Evolutionary conservation across 208 protist species (phyloP).

Genomic region (Crithidia acanthocephali): DNA sequence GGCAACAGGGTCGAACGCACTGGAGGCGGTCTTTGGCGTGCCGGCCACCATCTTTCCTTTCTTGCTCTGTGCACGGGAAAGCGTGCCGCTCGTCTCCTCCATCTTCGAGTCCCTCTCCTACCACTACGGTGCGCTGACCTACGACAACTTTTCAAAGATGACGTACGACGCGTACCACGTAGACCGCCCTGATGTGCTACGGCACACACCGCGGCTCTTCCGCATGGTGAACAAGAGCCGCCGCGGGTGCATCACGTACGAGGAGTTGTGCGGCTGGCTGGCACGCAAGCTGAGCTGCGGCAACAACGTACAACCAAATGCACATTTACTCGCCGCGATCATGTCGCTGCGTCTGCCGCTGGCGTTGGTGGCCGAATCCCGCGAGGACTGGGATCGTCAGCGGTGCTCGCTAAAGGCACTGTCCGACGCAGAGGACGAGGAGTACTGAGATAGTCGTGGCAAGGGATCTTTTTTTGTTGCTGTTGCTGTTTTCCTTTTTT

Average conservation of each 20-base stretch:
- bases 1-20: slow-evolving; percentile 62
- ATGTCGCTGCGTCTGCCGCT: slow-evolving; percentile 83
- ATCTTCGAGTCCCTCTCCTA: slow-evolving; percentile 57
- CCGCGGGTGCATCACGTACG: slow-evolving; percentile 77
- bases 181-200: slow-evolving; percentile 67
- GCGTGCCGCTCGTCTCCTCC: slow-evolving; percentile 66
- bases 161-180: slow-evolving; percentile 64
- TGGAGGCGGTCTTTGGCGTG: slow-evolving; percentile 88
- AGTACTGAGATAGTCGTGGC: slow-evolving; percentile 42
- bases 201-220: slow-evolving; percentile 81
- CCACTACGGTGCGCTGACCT: slow-evolving; percentile 68
- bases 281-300: slow-evolving; percentile 83
- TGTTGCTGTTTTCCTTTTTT: too few species aligned
- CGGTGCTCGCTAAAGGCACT: slow-evolving; percentile 60
- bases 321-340: slow-evolving; percentile 66
- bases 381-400: slow-evolving; percentile 56
- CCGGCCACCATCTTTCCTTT: slow-evolving; percentile 89
- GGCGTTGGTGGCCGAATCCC: slow-evolving; percentile 59
- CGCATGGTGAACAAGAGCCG: slow-evolving; percentile 80
- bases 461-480: too few species aligned
- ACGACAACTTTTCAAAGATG: slow-evolving; percentile 67
- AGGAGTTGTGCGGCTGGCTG: slow-evolving; percentile 88
- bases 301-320: slow-evolving; percentile 61
- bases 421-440: slow-evolving; percentile 67
- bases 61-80: slow-evolving; percentile 75